Base-by-base conservation (phyloP, 2,329 filamentous ascomycete genomes). In the Diaporthe aspalathi region DNA sequence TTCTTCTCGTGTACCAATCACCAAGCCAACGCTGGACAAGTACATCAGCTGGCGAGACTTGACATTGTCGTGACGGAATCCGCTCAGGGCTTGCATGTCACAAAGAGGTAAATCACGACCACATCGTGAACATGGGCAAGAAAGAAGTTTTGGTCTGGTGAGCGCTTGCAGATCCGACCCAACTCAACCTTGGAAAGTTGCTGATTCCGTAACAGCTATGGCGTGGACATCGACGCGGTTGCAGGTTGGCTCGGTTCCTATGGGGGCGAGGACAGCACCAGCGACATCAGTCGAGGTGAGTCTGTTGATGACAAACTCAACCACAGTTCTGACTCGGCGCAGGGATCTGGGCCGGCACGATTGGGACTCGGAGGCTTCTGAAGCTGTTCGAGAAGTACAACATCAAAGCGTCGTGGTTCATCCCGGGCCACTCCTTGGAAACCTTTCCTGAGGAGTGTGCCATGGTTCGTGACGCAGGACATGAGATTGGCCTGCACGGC, bases 241-340 rank as follows among this genome's bases (percentile, higher is more conserved):
- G 89, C 91, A 1, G 91, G 92, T 11, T 94, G 92, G 92, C 83
- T 94, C 0, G 92, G 92, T 0, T 92, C 89, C 0, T 94, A 94
- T 76, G 91, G 91, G 20, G 91, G 92, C 47, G 88, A 94, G 79
- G 92, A 94, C 77, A 91, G 88, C 9, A 89, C 88, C 1, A 92
- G 87, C 76, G 92, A 94, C 75, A 93, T 94, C 74, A 91, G 88
- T 77, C 85, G 92, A 84, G 91, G 90, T 88, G 76, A 73, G 74
- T 74, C 7, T 50, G 35, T 35, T 60, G 29, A 17, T 66, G 8
- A 12, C 22, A n/a, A 12, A 9, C 1, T n/a, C 14, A 1, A 3
- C 11, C 4, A 45, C 9, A 3, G 12, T 49, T 38, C 47, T 68
- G 43, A 53, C 20, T n/a, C 2, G 5, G 45, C 3, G 0, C n/a